Conservation (phyloP, 768 basidiomycete genomes). For the Leccinum sublutescens region DNA sequence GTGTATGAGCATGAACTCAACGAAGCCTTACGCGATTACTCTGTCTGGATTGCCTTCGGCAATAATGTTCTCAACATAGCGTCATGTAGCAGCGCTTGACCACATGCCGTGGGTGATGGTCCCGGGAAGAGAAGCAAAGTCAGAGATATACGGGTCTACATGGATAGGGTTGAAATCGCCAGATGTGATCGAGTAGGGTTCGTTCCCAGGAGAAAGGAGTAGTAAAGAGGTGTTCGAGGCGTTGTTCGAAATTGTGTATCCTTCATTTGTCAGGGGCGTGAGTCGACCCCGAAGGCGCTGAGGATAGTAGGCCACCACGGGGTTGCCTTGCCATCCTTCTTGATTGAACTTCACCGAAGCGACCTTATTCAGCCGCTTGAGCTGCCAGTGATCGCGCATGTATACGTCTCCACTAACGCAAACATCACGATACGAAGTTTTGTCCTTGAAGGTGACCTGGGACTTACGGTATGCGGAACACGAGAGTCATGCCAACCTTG, state of each 20-base stretch:
- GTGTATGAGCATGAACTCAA: conserved; percentile 2
- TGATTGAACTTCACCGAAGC: conserved; percentile 84
- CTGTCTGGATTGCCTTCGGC: conserved; percentile 92
- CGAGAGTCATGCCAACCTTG: conserved; percentile 73
- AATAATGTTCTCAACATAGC: conserved; percentile 89
- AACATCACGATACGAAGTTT: conserved; percentile 77
- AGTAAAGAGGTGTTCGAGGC: conserved; percentile 64
- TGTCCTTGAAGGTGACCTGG: conserved; percentile 88
- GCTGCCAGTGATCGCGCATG: conserved; percentile 80
- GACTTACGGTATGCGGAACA: conserved; percentile 91
- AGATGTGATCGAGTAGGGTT: conserved; percentile 93
- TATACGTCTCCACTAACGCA: conserved; percentile 84
- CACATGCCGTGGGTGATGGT: conserved; percentile 99
- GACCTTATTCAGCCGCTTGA: conserved; percentile 86
- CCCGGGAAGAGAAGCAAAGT: conserved; percentile 87
- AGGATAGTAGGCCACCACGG: conserved; percentile 88
- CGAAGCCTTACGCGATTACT: conserved; percentile 69
- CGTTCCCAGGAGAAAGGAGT: conserved; percentile 91
- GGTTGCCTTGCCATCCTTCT: conserved; percentile 89
- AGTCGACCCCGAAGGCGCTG: conserved; percentile 90
- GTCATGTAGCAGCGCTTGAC: conserved; percentile 92
- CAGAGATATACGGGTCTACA: conserved; percentile 96
- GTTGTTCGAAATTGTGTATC: conserved; percentile 77
- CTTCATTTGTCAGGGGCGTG: conserved; percentile 77
- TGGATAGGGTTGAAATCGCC: conserved; percentile 99